Evolutionary conservation across 2,329 filamentous ascomycete genomes (phyloP), one percentile per base, ranked within the genome.

Genomic region (Pezicula carpinea): DNA sequence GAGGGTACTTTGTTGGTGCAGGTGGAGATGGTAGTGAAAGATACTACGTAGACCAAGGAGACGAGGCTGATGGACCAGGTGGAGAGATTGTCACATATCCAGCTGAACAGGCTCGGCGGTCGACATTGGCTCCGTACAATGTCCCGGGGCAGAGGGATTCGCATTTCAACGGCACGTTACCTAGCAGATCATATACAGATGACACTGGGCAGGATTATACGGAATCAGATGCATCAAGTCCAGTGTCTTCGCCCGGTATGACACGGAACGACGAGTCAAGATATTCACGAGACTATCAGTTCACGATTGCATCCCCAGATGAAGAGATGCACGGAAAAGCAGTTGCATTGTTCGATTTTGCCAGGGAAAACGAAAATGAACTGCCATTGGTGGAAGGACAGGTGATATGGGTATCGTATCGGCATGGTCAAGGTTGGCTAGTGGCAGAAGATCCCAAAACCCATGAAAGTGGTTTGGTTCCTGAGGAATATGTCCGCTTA

Each of bases 271-370:
- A 90, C 61, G 79, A 89, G 63, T 88, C 84, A 46, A 81, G 90
- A 59, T 95, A 91, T 67, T 95, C 89, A 39, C 82, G 87, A 55
- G 89, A 96, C 66, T 96, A 95, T 65, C 88, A 95, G 59, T 96
- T 96, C 65, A 95, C 89, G 15, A 95, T 96, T 58, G 92, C 89
- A 14, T 95, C 89, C 13, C 90, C 91, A 5, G 93, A 97, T 65
- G 92, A 97, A 69, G 90, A 97, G 66, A 96, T 96, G 80, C 91
- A 96, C 62, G 93, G 93, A 41, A 96, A 95, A 64, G 91, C 90
- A 10, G 89, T 99, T 22, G 93, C 93, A 6, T 74, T 99, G 18
- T 99, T 96, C 64, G 91, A 96, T 64, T 99, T 99, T 68, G 84
- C 84, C 58, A 81, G 91, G 26, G 92, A 97, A 67, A 96, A 97